These are phyloP conservation scores for Chlorella sp. DNA, from an alignment of 139 green algal species.

Conservation along the genomic window DNA sequence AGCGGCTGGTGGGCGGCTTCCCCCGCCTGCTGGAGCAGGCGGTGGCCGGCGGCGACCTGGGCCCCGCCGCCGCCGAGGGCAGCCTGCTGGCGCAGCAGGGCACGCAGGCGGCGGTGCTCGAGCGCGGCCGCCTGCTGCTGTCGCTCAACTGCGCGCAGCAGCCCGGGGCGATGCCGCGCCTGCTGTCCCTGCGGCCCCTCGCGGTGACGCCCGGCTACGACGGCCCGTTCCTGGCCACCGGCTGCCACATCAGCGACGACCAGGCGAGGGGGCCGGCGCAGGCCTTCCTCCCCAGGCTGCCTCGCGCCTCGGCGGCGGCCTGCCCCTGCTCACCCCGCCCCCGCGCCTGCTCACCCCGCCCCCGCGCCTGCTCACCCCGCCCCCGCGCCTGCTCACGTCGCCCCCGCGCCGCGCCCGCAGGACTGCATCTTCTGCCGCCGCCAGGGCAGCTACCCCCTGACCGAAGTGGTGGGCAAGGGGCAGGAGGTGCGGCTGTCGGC, in stretches of 20 bases:
- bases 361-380: neutral
- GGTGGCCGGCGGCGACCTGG: neutral
- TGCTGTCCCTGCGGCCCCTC: conserved; percentile 17
- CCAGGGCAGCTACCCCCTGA: neutral
- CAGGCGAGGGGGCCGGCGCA: neutral
- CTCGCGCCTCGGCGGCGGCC: neutral
- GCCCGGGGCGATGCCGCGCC: neutral
- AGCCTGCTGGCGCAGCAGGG: conserved; percentile 10
- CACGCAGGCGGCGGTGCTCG: conserved; percentile 2
- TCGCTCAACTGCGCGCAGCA: neutral
- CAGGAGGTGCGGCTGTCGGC: neutral
- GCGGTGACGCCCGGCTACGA: conserved; percentile 16
- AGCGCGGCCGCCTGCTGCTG: neutral
- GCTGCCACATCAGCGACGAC: conserved; percentile 4
- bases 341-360: neutral
- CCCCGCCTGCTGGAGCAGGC: neutral
- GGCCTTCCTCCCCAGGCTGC: neutral
- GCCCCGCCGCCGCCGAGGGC: neutral
- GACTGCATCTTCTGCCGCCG: neutral
- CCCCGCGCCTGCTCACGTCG: neutral
- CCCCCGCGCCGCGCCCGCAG: neutral
- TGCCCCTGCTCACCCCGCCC: neutral
- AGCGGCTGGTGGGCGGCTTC: neutral
- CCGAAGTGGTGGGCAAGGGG: neutral
- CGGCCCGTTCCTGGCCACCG: conserved; percentile 9